These are phyloP conservation scores for Aspergillus bertholletiae DNA, from an alignment of 495 filamentous ascomycete species.

Conservation along the genomic window DNA sequence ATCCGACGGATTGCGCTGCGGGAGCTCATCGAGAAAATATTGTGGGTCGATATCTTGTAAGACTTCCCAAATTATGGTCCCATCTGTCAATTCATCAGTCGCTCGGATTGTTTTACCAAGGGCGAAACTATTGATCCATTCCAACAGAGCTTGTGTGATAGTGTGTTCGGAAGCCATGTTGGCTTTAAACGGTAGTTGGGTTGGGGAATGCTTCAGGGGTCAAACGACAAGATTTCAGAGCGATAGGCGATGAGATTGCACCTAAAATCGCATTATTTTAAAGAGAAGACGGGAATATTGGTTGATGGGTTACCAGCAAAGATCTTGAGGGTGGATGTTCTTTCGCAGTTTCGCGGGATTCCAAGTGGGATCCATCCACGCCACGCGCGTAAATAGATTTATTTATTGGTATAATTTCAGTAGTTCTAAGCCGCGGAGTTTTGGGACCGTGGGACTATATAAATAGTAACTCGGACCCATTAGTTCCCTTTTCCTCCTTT, in stretches of 20 bases:
- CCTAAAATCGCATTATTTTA: background rate
- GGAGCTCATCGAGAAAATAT: constrained; percentile 64
- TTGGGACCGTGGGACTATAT: background rate
- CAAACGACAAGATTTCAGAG: background rate
- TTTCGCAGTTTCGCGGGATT: background rate
- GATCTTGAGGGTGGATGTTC: background rate
- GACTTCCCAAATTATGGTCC: constrained; percentile 67
- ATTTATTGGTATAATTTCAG: background rate
- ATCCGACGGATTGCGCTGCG: constrained; percentile 49
- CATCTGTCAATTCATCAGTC: constrained; percentile 69
- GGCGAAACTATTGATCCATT: constrained; percentile 57
- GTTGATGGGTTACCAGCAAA: constrained; percentile 3
- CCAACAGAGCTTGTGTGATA: constrained; percentile 49
- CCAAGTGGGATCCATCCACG: constrained; percentile 8
- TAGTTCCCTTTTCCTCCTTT: background rate
- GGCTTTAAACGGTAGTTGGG: constrained; percentile 11
- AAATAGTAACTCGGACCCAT: background rate
- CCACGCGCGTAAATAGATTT: constrained; percentile 3
- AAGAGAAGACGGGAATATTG: background rate
- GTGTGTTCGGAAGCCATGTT: constrained; percentile 45
- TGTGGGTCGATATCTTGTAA: constrained; percentile 64
- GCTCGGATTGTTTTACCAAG: constrained; percentile 41
- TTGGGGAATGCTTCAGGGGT: constrained; percentile 3
- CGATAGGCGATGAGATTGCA: background rate
- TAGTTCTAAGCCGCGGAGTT: background rate